Evolutionary conservation across 306 rosid species (phyloP).

Genomic region (Pyrus bretschneideri): DNA sequence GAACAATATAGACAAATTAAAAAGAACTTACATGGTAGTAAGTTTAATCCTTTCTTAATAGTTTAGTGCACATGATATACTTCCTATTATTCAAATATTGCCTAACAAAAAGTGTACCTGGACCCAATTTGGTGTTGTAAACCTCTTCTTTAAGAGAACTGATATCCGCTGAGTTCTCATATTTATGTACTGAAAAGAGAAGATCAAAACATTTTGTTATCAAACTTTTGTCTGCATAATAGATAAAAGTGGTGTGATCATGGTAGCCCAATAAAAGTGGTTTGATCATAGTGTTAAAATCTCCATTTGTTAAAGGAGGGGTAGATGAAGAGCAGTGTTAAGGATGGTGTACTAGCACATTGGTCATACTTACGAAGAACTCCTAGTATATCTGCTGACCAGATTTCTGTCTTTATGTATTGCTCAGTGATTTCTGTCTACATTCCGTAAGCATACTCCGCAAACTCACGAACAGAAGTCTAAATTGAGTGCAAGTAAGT

Average conservation of each 20-base stretch:
- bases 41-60: neutral
- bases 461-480: slow-evolving; percentile 64
- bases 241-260: neutral
- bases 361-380: slow-evolving; percentile 59
- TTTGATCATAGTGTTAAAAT: neutral
- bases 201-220: neutral
- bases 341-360: neutral
- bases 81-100: slow-evolving; percentile 2
- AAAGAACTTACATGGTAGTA: slow-evolving; percentile 16
- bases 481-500: slow-evolving; percentile 19
- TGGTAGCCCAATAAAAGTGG: neutral
- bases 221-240: neutral
- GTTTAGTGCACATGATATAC: neutral
- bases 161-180: slow-evolving; percentile 81
- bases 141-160: slow-evolving; percentile 78
- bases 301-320: neutral
- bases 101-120: slow-evolving; percentile 50
- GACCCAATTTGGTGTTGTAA: slow-evolving; percentile 83
- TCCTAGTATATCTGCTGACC: slow-evolving; percentile 44
- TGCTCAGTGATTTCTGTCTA: slow-evolving; percentile 30
- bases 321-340: neutral
- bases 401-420: slow-evolving; percentile 48
- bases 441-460: slow-evolving; percentile 23
- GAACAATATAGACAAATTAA: slow-evolving; percentile 11
- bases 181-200: slow-evolving; percentile 64